Evolutionary conservation across 129 eudicot genomes (phyloP), one percentile per base, ranked within the genome.

Genomic region (Chrysanthemum seticuspe): DNA sequence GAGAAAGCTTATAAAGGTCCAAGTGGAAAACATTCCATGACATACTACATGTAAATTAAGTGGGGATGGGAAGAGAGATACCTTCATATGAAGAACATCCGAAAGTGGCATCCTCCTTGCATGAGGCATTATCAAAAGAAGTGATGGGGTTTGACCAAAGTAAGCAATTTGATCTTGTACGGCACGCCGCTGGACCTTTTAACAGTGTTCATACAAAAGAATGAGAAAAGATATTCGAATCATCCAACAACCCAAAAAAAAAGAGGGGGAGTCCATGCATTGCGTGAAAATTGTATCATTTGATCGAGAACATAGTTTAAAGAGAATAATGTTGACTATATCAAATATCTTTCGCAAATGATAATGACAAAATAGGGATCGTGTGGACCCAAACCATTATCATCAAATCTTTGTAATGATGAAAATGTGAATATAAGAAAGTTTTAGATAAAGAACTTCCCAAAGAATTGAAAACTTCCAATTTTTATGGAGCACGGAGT

Each of bases 1-100:
- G 2, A 40, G 10, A 40, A 40, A 40, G 10, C 47, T 40, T 40
- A 40, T 40, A 6, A 40, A 40, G 10, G 10, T 40, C 44, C 44
- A 40, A 40, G 47, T 40, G 10, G 47, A 40, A 6, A 40, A 7
- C 47, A 6, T 40, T 6, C 47, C 47, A 40, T 40, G 47, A 40
- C 2, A 40, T 7, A 40, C 47, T 6, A 40, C 47, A 40, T 40
- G 40, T 2, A 40, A 16, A 19, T 25, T 14, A 19, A 10, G 56
- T 18, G 13, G 8, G 48, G 23, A 3, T 1, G 15, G 12, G 27
- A 59, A 45, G 62, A 53, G 13, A 65, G 18, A 68, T 68, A 92
- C 98, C 98, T 93, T 95, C 87, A 93, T 65, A 70, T 87, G 98
- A 86, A 93, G 98, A 80, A 89, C 92, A 71, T 93, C 95, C 56